Evolutionary conservation across 192 early-diverging fungal genomes (phyloP).

Genomic region (Linnemannia zychae): DNA sequence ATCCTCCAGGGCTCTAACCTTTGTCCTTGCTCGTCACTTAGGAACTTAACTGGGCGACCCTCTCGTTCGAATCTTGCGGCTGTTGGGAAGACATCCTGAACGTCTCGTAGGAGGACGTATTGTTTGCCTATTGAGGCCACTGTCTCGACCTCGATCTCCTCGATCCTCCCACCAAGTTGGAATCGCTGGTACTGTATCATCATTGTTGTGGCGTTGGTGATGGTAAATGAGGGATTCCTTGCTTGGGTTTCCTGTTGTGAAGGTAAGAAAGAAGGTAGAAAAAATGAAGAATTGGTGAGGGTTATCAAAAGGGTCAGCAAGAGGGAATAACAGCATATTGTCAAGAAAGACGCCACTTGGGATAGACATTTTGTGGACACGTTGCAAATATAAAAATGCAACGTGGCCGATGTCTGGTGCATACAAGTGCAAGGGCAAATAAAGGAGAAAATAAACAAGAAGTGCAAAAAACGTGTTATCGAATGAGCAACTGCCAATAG

Average conservation of each 20-base stretch:
- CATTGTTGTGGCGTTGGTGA: slow-evolving; percentile 2
- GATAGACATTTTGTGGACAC: neutral
- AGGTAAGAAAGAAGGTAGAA: neutral
- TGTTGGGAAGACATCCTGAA: slow-evolving; percentile 42
- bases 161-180: slow-evolving; percentile 21
- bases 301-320: too few species aligned
- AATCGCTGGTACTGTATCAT: slow-evolving; percentile 38
- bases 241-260: neutral
- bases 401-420: neutral
- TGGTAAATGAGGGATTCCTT: neutral
- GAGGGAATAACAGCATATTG: neutral
- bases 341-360: neutral
- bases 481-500: neutral
- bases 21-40: slow-evolving; percentile 30
- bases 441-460: neutral
- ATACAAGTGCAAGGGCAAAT: too few species aligned
- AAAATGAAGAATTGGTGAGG: neutral
- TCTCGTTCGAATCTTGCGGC: slow-evolving; percentile 37
- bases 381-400: neutral
- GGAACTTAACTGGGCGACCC: slow-evolving; percentile 29
- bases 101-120: slow-evolving; percentile 25
- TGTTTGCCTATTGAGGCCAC: slow-evolving; percentile 12
- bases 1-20: slow-evolving; percentile 37
- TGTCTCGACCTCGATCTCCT: slow-evolving; percentile 26
- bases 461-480: neutral